Evolutionary conservation across 305 asterid species (phyloP), one percentile per base, ranked within the genome.

Genomic region (Solanum hybrid): DNA sequence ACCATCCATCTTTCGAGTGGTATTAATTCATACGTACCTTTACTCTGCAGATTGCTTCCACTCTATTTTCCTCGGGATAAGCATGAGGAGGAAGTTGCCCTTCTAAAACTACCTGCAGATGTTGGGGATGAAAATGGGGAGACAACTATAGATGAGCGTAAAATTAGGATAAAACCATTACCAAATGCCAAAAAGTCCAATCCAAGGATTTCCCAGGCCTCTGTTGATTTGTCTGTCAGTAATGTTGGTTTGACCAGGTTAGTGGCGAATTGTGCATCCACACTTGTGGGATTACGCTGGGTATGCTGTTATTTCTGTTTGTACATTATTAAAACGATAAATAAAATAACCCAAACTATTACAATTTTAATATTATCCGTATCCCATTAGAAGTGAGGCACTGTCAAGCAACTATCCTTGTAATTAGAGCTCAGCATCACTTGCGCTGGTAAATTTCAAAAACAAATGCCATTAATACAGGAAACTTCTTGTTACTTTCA

Each of bases 101-200:
- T 92, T 78, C 91, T 93, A 45, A 96, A 96, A 92, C 98, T 97
- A 88, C 99, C 98, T 90, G 96, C 97, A 57, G 99, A 97, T 92
- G 98, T 97, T 91, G 98, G 99, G 89, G 98, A 96, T 95, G 98
- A 96, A 93, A 95, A 97, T 93, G 99, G 99, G 38, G 99, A 96
- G 91, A 95, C 98, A 41, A 91, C 93, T 90, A 95, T 95, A 90
- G 97, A 95, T 92, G 99, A 97, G 91, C 96, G 98, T 72, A 95
- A 97, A 92, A 97, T 97, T 92, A 93, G 99, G 94, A 97, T 97
- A 93, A 93, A 93, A 89, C 95, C 98, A 45, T 90, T 97, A 91
- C 98, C 98, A 22, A 96, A 96, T 92, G 91, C 92, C 88, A 97
- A 94, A 94, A 96, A 91, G 93, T 87, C 90, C 91, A 87, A 84